phyloP scores from a whole-genome alignment of 306 rosid species.

The Citrullus colocynthis region DNA sequence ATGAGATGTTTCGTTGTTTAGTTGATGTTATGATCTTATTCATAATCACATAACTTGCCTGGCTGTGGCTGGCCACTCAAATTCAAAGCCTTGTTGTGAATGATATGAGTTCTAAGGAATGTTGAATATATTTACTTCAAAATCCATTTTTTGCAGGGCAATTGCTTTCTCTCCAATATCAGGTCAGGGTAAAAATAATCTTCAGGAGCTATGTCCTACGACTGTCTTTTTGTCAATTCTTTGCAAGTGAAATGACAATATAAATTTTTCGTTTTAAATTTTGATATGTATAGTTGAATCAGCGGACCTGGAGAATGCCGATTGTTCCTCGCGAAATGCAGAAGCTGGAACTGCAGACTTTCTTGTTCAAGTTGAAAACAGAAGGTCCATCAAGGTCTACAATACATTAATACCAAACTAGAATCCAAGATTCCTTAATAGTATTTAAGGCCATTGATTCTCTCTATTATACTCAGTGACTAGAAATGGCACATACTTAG shows the following conservation, averaged over 20 bases:
- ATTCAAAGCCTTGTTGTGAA: neutral
- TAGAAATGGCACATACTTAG: neutral
- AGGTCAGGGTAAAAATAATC: neutral
- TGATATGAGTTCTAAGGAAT: neutral
- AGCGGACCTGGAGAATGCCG: slow-evolving; percentile 31
- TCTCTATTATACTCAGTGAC: neutral
- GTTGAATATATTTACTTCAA: neutral
- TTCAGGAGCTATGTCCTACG: neutral
- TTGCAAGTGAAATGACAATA: neutral
- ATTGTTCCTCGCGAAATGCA: slow-evolving; percentile 20
- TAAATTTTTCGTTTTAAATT: slow-evolving; percentile 3
- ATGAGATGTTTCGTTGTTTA: neutral
- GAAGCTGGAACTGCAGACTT: slow-evolving; percentile 69
- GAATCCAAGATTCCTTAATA: neutral
- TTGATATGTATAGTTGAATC: slow-evolving; percentile 17
- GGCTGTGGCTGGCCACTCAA: neutral
- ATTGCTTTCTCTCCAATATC: neutral
- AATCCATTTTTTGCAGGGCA: neutral
- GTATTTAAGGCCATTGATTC: neutral
- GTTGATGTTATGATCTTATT: neutral
- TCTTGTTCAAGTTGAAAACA: slow-evolving; percentile 60
- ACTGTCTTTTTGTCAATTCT: neutral
- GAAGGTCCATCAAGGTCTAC: slow-evolving; percentile 66
- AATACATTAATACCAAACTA: neutral
- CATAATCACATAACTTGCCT: neutral